phyloP scores from a whole-genome alignment of 768 basidiomycete species.

The Suillus clintonianus region DNA sequence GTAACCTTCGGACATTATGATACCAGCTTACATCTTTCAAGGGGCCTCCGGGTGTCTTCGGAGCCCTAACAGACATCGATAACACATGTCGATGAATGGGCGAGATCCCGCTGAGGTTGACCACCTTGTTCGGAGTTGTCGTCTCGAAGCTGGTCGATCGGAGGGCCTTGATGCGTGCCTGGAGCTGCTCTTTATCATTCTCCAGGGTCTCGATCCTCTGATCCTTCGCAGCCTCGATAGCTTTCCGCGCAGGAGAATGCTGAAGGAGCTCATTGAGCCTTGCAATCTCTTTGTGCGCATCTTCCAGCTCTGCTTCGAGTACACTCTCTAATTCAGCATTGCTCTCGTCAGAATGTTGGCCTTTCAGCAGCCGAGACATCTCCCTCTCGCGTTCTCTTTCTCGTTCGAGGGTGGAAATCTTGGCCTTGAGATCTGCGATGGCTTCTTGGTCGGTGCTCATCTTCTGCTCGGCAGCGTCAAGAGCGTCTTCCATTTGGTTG shows the following conservation, averaged over 20 bases:
- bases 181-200: constrained; percentile 72
- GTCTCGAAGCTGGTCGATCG: constrained; percentile 53
- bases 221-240: constrained; percentile 78
- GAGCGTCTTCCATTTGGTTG: constrained; percentile 72
- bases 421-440: constrained; percentile 51
- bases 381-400: constrained; percentile 45
- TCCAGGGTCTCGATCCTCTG: constrained; percentile 75
- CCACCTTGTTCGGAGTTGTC: constrained; percentile 57
- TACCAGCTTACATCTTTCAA: constrained; percentile 64
- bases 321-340: constrained; percentile 60
- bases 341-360: constrained; percentile 29
- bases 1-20: neutral
- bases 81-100: constrained; percentile 75
- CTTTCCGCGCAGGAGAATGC: constrained; percentile 75
- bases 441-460: constrained; percentile 63
- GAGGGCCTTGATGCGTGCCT: constrained; percentile 66
- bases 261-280: constrained; percentile 64
- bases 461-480: constrained; percentile 73
- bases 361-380: constrained; percentile 18
- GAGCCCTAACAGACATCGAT: constrained; percentile 65
- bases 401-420: constrained; percentile 56
- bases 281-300: constrained; percentile 75
- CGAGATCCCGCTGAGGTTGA: constrained; percentile 64
- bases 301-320: constrained; percentile 76
- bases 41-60: constrained; percentile 79